These are phyloP conservation scores for Diutina neorugosa DNA, from an alignment of 1,139 yeast genomes.

Conservation along the genomic window DNA sequence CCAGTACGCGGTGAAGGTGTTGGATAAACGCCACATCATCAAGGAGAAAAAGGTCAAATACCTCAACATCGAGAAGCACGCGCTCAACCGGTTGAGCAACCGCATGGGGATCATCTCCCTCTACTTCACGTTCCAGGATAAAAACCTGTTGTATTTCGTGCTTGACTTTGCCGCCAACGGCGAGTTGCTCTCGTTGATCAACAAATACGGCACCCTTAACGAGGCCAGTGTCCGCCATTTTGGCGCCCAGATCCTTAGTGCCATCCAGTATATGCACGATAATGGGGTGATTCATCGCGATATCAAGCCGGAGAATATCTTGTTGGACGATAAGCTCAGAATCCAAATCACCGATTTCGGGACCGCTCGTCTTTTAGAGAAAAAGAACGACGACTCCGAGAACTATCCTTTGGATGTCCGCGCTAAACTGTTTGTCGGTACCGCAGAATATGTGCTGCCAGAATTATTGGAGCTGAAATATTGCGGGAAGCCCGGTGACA, in stretches of 20 bases:
- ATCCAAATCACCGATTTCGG: constrained; percentile 76
- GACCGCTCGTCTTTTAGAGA: constrained; percentile 53
- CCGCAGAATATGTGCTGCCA: constrained; percentile 76
- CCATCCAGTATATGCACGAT: constrained; percentile 57
- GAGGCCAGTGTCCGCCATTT: constrained; percentile 69
- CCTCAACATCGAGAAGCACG: constrained; percentile 79
- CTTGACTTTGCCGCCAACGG: constrained; percentile 91
- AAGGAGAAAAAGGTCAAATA: constrained; percentile 92
- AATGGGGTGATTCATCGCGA: constrained; percentile 75
- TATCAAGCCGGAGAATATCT: constrained; percentile 65
- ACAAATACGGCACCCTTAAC: constrained; percentile 65
- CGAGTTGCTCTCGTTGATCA: constrained; percentile 69
- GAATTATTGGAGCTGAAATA: constrained; percentile 57
- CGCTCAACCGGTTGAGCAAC: constrained; percentile 72
- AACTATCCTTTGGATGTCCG: constrained; percentile 36
- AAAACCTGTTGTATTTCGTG: constrained; percentile 77
- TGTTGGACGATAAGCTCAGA: constrained; percentile 51
- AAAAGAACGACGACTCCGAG: constrained; percentile 25
- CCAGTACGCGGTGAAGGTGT: constrained; percentile 80
- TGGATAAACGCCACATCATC: constrained; percentile 88
- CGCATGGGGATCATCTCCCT: constrained; percentile 66
- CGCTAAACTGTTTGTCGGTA: constrained; percentile 71
- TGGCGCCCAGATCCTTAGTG: constrained; percentile 51
- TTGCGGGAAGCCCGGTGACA: constrained; percentile 64
- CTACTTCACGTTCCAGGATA: constrained; percentile 91